Evolutionary conservation across 2,329 filamentous ascomycete species (phyloP).

Genomic region (Clonostachys rhizophaga): DNA sequence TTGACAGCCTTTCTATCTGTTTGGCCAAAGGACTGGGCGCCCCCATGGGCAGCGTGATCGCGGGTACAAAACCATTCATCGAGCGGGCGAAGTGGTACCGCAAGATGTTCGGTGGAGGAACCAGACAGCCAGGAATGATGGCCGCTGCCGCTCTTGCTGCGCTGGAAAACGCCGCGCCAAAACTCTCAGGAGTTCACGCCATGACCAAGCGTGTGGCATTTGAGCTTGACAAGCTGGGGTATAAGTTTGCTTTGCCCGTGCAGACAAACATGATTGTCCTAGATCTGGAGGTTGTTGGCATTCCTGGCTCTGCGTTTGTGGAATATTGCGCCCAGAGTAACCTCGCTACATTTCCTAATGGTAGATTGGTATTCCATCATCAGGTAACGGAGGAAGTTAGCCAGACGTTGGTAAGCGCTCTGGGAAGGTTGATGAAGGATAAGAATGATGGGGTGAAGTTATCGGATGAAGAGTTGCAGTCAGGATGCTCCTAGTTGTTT

Average conservation of each 20-base stretch:
- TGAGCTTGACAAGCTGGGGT: conserved; percentile 8
- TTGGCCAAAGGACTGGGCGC: conserved; percentile 77
- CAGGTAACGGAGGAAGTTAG: conserved; percentile 1
- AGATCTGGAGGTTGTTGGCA: conserved; percentile 7
- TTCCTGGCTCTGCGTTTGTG: not conserved
- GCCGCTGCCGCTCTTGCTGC: conserved; percentile 64
- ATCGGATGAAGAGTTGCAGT: not conserved
- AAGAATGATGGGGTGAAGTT: not conserved
- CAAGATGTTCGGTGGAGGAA: conserved; percentile 69
- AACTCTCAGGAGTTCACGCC: conserved; percentile 10
- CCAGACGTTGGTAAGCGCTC: not conserved
- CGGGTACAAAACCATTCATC: conserved; percentile 36
- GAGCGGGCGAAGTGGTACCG: conserved; percentile 33
- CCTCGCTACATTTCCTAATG: not conserved
- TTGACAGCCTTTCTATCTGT: conserved; percentile 70
- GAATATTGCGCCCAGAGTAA: conserved; percentile 1
- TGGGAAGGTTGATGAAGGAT: not conserved
- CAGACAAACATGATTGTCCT: conserved; percentile 18
- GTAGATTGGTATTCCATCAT: conserved; percentile 1
- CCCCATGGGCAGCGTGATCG: conserved; percentile 69
- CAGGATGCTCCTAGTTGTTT: not conserved
- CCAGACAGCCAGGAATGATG: conserved; percentile 66
- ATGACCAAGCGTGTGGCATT: conserved; percentile 9
- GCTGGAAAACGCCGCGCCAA: conserved; percentile 28
- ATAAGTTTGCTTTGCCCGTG: conserved; percentile 13